These are phyloP conservation scores for Penicillium paradoxum DNA, from an alignment of 495 filamentous ascomycete species.

Conservation along the genomic window DNA sequence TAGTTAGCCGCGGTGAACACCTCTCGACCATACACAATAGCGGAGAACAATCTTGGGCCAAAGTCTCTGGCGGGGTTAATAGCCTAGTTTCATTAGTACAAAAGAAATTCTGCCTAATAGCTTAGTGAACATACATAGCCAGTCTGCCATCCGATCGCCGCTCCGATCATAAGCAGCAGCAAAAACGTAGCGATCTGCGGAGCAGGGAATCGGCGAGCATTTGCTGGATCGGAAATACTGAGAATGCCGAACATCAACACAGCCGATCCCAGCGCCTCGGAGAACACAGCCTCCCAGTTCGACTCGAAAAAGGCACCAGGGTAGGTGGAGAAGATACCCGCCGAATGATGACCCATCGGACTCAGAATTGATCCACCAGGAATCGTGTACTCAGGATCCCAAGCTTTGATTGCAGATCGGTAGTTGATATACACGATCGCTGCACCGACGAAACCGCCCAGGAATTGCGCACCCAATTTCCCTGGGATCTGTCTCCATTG, in stretches of 20 bases:
- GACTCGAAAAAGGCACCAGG: slow-evolving; percentile 22
- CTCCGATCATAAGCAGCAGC: slow-evolving; percentile 30
- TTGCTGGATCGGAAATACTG: slow-evolving; percentile 25
- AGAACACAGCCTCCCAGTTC: slow-evolving; percentile 35
- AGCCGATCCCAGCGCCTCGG: slow-evolving; percentile 27
- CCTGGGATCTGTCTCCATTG: slow-evolving; percentile 30
- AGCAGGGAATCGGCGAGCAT: slow-evolving; percentile 24
- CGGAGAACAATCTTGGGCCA: slow-evolving; percentile 32
- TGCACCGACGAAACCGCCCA: slow-evolving; percentile 33
- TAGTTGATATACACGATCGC: slow-evolving; percentile 35
- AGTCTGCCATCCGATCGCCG: slow-evolving; percentile 34
- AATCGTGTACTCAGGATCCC: slow-evolving; percentile 38
- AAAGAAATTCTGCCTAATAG: not conserved
- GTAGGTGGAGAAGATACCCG: slow-evolving; percentile 34
- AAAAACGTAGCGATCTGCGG: slow-evolving; percentile 30
- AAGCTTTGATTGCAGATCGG: slow-evolving; percentile 30
- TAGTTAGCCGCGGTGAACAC: slow-evolving; percentile 30
- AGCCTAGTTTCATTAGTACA: slow-evolving; percentile 19
- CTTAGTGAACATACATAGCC: slow-evolving; percentile 27
- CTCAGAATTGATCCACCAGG: slow-evolving; percentile 34
- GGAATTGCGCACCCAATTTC: slow-evolving; percentile 29
- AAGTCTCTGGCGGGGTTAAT: slow-evolving; percentile 35
- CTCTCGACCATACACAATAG: slow-evolving; percentile 30
- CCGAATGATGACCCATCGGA: slow-evolving; percentile 31
- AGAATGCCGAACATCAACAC: slow-evolving; percentile 33